These are phyloP conservation scores for Globisporangium orthogonon DNA, from an alignment of 352 stramenopile species.

Conservation along the genomic window DNA sequence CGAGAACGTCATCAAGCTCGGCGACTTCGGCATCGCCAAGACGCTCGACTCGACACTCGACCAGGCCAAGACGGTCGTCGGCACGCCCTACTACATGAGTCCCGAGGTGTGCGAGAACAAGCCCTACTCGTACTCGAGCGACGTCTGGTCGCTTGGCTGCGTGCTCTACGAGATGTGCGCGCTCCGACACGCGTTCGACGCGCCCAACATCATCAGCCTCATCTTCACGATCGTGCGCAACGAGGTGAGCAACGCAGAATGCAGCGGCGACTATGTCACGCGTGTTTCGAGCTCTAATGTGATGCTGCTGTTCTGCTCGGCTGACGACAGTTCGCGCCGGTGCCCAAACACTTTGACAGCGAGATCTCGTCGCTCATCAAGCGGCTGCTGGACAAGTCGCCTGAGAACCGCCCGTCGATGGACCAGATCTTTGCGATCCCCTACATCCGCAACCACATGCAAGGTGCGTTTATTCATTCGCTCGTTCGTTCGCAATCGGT, in stretches of 20 bases:
- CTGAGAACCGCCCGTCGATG: constrained; percentile 56
- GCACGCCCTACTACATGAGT: constrained; percentile 93
- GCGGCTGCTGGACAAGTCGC: constrained; percentile 58
- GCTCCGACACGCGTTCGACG: constrained; percentile 82
- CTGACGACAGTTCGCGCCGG: constrained; percentile 26
- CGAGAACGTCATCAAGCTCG: constrained; percentile 87
- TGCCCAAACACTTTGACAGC: constrained; percentile 53
- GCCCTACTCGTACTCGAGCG: constrained; percentile 89
- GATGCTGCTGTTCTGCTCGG: background rate
- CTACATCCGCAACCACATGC: constrained; percentile 73
- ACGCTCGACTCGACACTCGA: constrained; percentile 78
- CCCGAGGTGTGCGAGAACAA: constrained; percentile 91
- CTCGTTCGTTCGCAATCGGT: background rate
- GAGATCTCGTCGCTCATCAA: constrained; percentile 48
- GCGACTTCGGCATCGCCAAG: constrained; percentile 92
- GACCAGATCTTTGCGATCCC: constrained; percentile 69
- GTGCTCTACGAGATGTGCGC: constrained; percentile 88
- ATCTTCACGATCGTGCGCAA: constrained; percentile 84
- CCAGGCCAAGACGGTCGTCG: constrained; percentile 87
- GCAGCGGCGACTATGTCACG: too few relatives aligned
- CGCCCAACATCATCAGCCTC: constrained; percentile 74
- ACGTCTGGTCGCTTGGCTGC: constrained; percentile 92
- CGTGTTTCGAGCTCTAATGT: background rate
- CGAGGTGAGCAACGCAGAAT: constrained; percentile 26
- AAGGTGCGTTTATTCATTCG: constrained; percentile 17